Evolutionary conservation across 1,284 basidiomycete species (phyloP).

Genomic region (Heliocybe sulcata): DNA sequence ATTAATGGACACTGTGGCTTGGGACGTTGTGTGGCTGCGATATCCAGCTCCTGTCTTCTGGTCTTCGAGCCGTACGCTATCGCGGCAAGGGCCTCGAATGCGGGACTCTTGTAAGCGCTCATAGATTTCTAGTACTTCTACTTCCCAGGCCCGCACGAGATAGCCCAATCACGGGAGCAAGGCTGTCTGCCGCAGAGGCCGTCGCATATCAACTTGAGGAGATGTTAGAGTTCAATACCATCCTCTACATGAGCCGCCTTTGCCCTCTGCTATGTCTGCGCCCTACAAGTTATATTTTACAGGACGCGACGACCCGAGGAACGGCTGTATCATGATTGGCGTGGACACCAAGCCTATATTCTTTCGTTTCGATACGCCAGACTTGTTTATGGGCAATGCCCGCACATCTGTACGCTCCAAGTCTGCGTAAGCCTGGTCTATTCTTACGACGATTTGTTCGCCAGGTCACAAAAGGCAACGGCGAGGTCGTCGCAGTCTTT

Average conservation of each 20-base stretch:
- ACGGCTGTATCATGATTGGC: slow-evolving; percentile 59
- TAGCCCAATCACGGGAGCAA: slow-evolving; percentile 1
- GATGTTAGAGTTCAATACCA: background rate
- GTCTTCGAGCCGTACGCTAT: background rate
- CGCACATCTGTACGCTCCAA: slow-evolving; percentile 8
- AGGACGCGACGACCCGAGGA: slow-evolving; percentile 55
- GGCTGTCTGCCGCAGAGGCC: slow-evolving; percentile 1
- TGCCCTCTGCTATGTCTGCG: slow-evolving; percentile 6
- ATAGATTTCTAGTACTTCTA: background rate
- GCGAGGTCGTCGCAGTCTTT: slow-evolving; percentile 46
- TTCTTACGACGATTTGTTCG: background rate
- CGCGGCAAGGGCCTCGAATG: background rate
- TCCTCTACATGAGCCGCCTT: background rate
- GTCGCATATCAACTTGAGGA: slow-evolving; percentile 2
- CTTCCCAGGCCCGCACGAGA: background rate
- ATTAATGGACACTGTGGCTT: background rate
- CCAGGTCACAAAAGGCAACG: slow-evolving; percentile 36
- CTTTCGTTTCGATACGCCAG: slow-evolving; percentile 56
- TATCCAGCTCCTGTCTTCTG: background rate
- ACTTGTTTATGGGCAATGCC: slow-evolving; percentile 14
- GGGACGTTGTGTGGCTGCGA: background rate
- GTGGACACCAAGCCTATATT: slow-evolving; percentile 52
- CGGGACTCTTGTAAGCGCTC: background rate
- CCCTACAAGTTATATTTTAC: slow-evolving; percentile 58
- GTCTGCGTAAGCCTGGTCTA: background rate